Evolutionary conservation across 805 yeast genomes (phyloP).

Genomic region (Spathaspora passalidarum): DNA sequence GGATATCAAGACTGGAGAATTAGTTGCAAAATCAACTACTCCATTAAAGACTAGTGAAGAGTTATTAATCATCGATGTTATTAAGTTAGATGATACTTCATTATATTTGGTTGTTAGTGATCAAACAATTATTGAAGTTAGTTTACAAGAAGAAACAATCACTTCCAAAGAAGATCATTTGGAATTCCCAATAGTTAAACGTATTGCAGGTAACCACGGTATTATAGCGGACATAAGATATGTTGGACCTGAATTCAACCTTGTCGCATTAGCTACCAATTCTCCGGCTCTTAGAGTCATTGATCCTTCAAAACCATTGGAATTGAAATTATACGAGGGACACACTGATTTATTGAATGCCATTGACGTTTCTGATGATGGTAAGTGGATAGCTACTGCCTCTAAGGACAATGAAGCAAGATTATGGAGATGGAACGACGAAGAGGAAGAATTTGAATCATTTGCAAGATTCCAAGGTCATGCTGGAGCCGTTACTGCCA

Average conservation of each 20-base stretch:
- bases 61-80: slow-evolving; percentile 61
- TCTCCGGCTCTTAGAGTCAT: slow-evolving; percentile 83
- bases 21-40: slow-evolving; percentile 42
- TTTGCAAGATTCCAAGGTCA: slow-evolving; percentile 80
- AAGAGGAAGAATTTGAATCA: slow-evolving; percentile 32
- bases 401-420: slow-evolving; percentile 86
- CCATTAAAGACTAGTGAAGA: slow-evolving; percentile 70
- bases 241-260: slow-evolving; percentile 58
- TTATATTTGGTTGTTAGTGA: slow-evolving; percentile 69
- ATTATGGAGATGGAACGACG: slow-evolving; percentile 69
- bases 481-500: slow-evolving; percentile 80
- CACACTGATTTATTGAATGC: slow-evolving; percentile 84
- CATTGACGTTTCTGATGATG: slow-evolving; percentile 74
- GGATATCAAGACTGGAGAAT: slow-evolving; percentile 48
- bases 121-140: slow-evolving; percentile 67
- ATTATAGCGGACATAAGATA: slow-evolving; percentile 86
- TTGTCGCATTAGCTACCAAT: slow-evolving; percentile 86
- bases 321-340: slow-evolving; percentile 67
- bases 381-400: slow-evolving; percentile 87
- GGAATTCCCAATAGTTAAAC: slow-evolving; percentile 43
- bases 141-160: slow-evolving; percentile 18
- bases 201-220: slow-evolving; percentile 91
- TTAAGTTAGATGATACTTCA: slow-evolving; percentile 27
- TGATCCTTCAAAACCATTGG: slow-evolving; percentile 57
- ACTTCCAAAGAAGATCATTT: slow-evolving; percentile 6